phyloP scores from a whole-genome alignment of 2,329 filamentous ascomycete genomes.

The Atkinsonella hypoxylon region DNA sequence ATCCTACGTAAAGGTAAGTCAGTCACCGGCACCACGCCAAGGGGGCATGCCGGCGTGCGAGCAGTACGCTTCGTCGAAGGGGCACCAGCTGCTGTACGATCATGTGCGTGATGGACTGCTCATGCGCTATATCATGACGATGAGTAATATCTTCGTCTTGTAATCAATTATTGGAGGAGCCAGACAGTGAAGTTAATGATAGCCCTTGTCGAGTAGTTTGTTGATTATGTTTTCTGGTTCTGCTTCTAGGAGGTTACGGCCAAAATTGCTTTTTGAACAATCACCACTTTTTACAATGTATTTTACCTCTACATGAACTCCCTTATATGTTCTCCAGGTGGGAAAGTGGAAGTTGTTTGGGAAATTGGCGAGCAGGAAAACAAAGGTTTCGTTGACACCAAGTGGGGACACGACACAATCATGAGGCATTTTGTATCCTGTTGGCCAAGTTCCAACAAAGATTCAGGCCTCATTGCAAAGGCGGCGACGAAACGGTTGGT shows the following conservation, averaged over 20 bases:
- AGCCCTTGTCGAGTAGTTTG: neutral
- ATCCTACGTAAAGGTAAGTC: slow-evolving; percentile 32
- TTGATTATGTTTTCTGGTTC: neutral
- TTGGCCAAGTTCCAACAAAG: slow-evolving; percentile 1
- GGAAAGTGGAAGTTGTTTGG: neutral
- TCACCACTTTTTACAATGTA: slow-evolving; percentile 5
- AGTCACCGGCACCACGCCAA: slow-evolving; percentile 21
- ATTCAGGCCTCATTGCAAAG: slow-evolving; percentile 3
- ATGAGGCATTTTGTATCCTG: slow-evolving; percentile 15
- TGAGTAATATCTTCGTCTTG: neutral
- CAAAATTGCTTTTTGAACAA: neutral
- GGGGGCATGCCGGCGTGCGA: slow-evolving; percentile 25
- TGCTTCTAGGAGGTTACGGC: neutral
- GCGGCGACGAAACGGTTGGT: neutral
- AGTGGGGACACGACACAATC: slow-evolving; percentile 21
- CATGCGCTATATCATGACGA: neutral
- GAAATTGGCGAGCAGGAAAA: slow-evolving; percentile 1
- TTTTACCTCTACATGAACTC: neutral
- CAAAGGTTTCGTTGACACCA: slow-evolving; percentile 16
- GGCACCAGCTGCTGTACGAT: slow-evolving; percentile 23
- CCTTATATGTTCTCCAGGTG: neutral
- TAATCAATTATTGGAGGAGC: neutral
- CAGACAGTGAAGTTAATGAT: too few species aligned
- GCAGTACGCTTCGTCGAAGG: slow-evolving; percentile 31
- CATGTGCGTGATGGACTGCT: slow-evolving; percentile 24